Conservation (phyloP, 2,329 filamentous ascomycete genomes). For the Stromatinia cepivora region DNA sequence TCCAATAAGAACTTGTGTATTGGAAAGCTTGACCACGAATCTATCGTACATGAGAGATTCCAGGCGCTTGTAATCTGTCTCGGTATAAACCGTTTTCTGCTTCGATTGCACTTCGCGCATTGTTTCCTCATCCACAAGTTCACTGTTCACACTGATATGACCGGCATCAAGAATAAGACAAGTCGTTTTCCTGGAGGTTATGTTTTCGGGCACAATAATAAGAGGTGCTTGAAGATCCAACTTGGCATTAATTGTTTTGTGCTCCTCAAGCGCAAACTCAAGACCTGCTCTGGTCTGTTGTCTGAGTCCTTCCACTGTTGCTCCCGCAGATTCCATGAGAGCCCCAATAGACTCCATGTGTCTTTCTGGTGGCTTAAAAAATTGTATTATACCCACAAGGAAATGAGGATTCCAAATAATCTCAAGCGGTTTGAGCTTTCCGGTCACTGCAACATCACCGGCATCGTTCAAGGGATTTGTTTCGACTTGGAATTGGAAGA, state of each 20-base stretch:
- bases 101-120: slow-evolving; percentile 89
- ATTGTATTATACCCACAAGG: slow-evolving; percentile 84
- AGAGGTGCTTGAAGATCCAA: slow-evolving; percentile 93
- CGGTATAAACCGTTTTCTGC: slow-evolving; percentile 81
- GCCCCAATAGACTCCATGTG: slow-evolving; percentile 99
- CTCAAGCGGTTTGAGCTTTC: slow-evolving; percentile 92
- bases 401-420: slow-evolving; percentile 97
- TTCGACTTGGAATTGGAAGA: slow-evolving; percentile 92
- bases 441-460: slow-evolving; percentile 84
- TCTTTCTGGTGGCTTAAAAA: slow-evolving; percentile 92
- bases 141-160: slow-evolving; percentile 90
- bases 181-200: slow-evolving; percentile 75
- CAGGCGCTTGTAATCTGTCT: slow-evolving; percentile 83
- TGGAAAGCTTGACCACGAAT: slow-evolving; percentile 88
- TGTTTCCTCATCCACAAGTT: slow-evolving; percentile 89
- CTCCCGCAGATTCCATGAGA: slow-evolving; percentile 91
- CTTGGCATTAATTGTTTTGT: slow-evolving; percentile 96
- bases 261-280: slow-evolving; percentile 94
- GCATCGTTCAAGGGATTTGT: slow-evolving; percentile 92
- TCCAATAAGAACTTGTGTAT: slow-evolving; percentile 92
- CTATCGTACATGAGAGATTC: slow-evolving; percentile 98
- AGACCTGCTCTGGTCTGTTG: slow-evolving; percentile 95
- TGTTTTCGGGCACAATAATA: slow-evolving; percentile 93
- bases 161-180: slow-evolving; percentile 95
- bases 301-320: slow-evolving; percentile 89